Base-by-base conservation (phyloP, 371 early-diverging fungal genomes). In the Lichtheimia ramosa region DNA sequence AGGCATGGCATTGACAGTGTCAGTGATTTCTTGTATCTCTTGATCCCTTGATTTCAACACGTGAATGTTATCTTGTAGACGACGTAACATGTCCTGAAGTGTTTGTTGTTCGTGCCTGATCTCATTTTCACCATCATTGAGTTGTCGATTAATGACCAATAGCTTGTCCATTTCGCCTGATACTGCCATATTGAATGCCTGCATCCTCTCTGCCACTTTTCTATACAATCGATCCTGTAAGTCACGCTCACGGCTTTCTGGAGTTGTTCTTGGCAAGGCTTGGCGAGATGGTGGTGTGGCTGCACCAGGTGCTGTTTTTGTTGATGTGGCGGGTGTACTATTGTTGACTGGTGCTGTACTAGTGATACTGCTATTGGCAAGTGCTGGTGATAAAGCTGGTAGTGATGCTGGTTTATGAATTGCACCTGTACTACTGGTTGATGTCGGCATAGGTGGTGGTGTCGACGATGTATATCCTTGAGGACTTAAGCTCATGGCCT, bases 121-220 rank as follows among this genome's bases (percentile, higher is more conserved):
- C 6, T 81, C 79, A 10, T 73, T 68, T 50, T 87, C 89, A 13
- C 90, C 87, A 43, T 87, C 88, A 58, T 82, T 82, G 21, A 93
- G 75, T 50, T 86, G 79, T 60, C 79, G 68, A 58, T 87, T 86
- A 27, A 77, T 73, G 53, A 70, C 66, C 43, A 87, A 64, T 27
- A 85, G 56, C 42, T 67, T 62, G 52, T 88, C 86, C 77, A 87
- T 85, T 15, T 86, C 86, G 0, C 65, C 61, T 7, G 85, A 77
- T 12, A 82, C 65, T 0, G 68, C 63, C 48, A 77, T 43, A 28
- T 83, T 74, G 61, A 80, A 79, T 43, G 63, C 74, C 61, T 61
- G 80, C 77, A 72, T 68, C 62, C 51, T 63, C 48, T 62, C 83
- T 54, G 51, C 68, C 49, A 71, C 61, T 42, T 76, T 76, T 48